Conservation (phyloP, 176 grass and related monocot species). For the Ampelocalamus luodianensis region DNA sequence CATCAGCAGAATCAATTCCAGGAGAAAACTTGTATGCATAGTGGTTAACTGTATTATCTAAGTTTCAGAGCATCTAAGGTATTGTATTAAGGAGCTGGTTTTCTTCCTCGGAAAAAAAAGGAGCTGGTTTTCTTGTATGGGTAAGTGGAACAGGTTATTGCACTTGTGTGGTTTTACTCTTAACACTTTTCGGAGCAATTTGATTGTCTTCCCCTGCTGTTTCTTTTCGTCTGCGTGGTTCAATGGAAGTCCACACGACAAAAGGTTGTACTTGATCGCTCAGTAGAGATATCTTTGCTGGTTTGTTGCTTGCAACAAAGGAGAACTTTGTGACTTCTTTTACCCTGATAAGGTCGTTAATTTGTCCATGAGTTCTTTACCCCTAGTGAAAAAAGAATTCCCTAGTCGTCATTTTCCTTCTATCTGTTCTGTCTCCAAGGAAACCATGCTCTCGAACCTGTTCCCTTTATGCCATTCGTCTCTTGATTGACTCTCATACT, state of each 20-base stretch:
- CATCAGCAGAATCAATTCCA: too few relatives aligned
- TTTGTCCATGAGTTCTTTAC: not conserved
- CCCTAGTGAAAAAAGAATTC: not conserved
- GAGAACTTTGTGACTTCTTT: not conserved
- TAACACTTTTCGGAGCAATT: not conserved
- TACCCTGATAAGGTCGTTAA: not conserved
- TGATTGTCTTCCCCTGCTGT: not conserved
- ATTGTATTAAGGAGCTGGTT: too few relatives aligned
- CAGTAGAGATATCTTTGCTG: not conserved
- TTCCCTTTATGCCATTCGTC: not conserved
- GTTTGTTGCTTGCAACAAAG: not conserved
- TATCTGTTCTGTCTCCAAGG: not conserved
- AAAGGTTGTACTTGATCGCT: not conserved
- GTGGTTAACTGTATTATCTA: too few relatives aligned
- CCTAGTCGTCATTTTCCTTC: not conserved
- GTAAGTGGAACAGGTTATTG: too few relatives aligned
- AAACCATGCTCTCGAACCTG: not conserved
- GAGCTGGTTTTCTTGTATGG: too few relatives aligned
- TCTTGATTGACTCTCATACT: not conserved
- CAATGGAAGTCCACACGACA: not conserved
- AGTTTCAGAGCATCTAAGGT: too few relatives aligned
- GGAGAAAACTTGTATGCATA: too few relatives aligned
- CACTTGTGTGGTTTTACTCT: not conserved
- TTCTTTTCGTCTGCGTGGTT: not conserved
- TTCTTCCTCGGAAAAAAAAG: too few relatives aligned